Evolutionary conservation across 306 rosid genomes (phyloP).

Genomic region (Acmispon strigosus): DNA sequence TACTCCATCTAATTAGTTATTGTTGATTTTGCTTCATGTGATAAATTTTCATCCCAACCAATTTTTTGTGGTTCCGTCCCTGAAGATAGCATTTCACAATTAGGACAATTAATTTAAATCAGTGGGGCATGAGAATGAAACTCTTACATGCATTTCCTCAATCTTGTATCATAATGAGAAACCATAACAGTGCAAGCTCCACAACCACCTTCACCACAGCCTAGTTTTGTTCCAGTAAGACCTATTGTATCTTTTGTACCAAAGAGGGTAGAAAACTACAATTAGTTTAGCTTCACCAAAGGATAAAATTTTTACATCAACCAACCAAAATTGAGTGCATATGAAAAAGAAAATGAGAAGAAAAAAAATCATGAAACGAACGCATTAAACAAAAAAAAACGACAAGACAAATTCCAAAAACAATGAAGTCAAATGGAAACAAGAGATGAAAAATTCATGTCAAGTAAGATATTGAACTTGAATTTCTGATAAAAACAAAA

Average conservation of each 20-base stretch:
- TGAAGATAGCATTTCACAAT: background rate
- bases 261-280: background rate
- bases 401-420: too few species aligned
- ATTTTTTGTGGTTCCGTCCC: too few species aligned
- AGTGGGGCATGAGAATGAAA: constrained; percentile 17
- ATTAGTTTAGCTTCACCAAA: constrained; percentile 13
- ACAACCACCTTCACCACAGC: constrained; percentile 99
- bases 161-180: constrained; percentile 50
- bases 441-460: background rate
- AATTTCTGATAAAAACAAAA: background rate
- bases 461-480: background rate
- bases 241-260: constrained; percentile 40
- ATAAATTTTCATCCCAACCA: too few species aligned
- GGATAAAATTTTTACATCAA: background rate
- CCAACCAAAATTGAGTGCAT: constrained; percentile 1
- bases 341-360: background rate
- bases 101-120: background rate
- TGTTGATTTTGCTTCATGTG: too few species aligned
- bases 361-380: background rate
- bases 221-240: constrained; percentile 90
- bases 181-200: constrained; percentile 99
- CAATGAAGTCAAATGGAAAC: background rate
- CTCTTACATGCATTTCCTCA: constrained; percentile 68
- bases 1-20: too few species aligned
- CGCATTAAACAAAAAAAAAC: background rate